Evolutionary conservation across 2,329 filamentous ascomycete genomes (phyloP).

Genomic region (Paracamarosporium sp.): DNA sequence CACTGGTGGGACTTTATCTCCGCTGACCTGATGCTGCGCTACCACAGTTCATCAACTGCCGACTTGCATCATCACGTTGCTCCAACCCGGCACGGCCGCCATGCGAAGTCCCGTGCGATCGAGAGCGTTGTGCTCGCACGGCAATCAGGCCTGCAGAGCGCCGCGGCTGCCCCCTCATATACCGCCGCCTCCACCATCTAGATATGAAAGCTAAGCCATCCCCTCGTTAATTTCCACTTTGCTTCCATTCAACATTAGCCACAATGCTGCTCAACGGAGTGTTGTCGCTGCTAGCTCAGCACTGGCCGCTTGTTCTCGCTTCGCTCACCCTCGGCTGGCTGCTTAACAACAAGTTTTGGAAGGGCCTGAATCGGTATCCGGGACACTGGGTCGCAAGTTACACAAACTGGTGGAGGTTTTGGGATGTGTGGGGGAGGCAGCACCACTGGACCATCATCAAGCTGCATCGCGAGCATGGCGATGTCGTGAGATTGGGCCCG

Average conservation of each 20-base stretch:
- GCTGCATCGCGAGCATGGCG: constrained; percentile 74
- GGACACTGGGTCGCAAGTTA: constrained; percentile 72
- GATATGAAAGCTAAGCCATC: constrained; percentile 13
- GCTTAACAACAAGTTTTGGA: constrained; percentile 55
- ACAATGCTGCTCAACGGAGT: constrained; percentile 47
- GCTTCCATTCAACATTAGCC: constrained; percentile 27
- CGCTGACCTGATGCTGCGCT: constrained; percentile 6
- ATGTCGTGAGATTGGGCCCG: constrained; percentile 77
- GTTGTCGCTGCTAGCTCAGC: constrained; percentile 39
- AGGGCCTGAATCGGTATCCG: constrained; percentile 73
- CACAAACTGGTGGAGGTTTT: constrained; percentile 78
- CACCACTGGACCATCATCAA: constrained; percentile 72
- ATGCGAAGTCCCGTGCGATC: constrained; percentile 16
- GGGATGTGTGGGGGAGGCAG: constrained; percentile 69
- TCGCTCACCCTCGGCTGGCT: constrained; percentile 42
- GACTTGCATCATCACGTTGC: constrained; percentile 20
- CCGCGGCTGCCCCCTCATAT: constrained; percentile 13
- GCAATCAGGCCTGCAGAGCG: constrained; percentile 14
- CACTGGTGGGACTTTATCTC: constrained; percentile 16
- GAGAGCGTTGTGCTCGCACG: constrained; percentile 7
- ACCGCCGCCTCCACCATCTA: constrained; percentile 1
- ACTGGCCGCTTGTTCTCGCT: constrained; percentile 52
- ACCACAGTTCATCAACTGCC: constrained; percentile 20
- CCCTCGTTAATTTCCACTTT: constrained; percentile 15
- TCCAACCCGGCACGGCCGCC: neutral